Evolutionary conservation across 2,329 filamentous ascomycete genomes (phyloP), one percentile per base, ranked within the genome.

Genomic region (Curvularia hawaiiensis): DNA sequence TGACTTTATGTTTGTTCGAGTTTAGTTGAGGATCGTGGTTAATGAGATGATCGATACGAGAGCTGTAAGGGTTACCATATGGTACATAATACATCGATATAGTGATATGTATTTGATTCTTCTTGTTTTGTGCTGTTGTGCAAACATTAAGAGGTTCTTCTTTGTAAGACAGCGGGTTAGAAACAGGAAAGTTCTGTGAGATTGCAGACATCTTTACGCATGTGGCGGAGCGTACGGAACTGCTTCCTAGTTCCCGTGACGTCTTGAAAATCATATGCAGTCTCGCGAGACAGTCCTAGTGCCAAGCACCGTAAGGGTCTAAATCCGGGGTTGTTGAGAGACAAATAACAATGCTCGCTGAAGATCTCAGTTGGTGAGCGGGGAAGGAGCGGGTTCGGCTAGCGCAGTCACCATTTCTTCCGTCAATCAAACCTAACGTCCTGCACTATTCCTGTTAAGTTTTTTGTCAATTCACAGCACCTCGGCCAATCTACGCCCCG

Each of bases 351-450:
- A 41, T 35, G 50, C 35, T 40, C 26, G 24, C 28, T 28, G 47
- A 52, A 62, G 59, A 67, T 61, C 63, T 63, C 58, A 56, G 58
- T 63, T 60, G 52, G 52, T 50, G 60, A 44, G 46, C 52, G 51
- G 58, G 54, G 58, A 33, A 47, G 50, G 20, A 30, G 16, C 54
- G 30, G 53, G 33, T 39, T 51, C 35, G 59, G 54, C 48, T 68
- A 65, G 61, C 52, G 61, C 62, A 62, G 63, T 62, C 56, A 62
- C 61, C 49, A 63, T 55, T 65, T 70, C 65, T 70, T 69, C 67
- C 67, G 58, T 64, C 67, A 70, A 70, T 70, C 58, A 66, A 50
- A 56, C 43, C 26, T 20, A 44, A 54, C 22, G 33, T 31, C 38
- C 28, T 31, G 26, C 54, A 22, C 24, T 26, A 35, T 46, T 47